Percentiles rank a stretch among this genome's conserved stretches.
These are phyloP conservation scores for Aspergillus sp. DNA, from an alignment of 2,329 filamentous ascomycete genomes.

Conservation along the genomic window DNA sequence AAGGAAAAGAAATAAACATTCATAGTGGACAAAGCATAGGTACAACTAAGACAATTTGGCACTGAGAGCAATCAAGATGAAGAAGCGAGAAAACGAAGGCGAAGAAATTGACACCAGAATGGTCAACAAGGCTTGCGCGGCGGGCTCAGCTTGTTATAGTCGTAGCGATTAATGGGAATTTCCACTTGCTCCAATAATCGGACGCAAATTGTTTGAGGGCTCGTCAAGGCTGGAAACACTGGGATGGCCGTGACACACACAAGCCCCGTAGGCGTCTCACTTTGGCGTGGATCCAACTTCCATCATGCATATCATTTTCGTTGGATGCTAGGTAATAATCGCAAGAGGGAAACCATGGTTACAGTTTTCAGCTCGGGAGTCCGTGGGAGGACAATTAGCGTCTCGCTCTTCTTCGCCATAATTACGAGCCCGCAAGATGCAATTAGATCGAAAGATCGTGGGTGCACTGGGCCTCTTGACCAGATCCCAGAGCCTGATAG, in stretches of 20 bases:
- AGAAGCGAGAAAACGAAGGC: neutral
- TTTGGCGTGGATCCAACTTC: neutral
- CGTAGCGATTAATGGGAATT: neutral
- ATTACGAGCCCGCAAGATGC: too few relatives aligned
- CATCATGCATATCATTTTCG: too few relatives aligned
- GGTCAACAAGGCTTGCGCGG: neutral
- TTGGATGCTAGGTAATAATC: too few relatives aligned
- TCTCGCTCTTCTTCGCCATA: too few relatives aligned
- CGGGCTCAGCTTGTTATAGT: neutral
- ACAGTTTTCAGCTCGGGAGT: neutral
- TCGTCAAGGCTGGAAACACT: neutral
- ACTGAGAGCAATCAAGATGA: neutral
- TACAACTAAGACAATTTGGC: neutral
- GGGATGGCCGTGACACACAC: neutral
- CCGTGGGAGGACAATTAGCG: too few relatives aligned
- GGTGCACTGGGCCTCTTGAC: slow-evolving; percentile 5
- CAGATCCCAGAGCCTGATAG: slow-evolving; percentile 8
- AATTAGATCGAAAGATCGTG: slow-evolving; percentile 1
- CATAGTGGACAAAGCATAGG: slow-evolving; percentile 1
- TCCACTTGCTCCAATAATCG: neutral
- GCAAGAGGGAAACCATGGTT: neutral
- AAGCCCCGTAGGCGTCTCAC: neutral
- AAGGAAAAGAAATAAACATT: neutral
- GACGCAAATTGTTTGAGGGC: neutral
- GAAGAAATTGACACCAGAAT: neutral